Conservation (phyloP, 306 rosid species). For the Cicer bijugum region DNA sequence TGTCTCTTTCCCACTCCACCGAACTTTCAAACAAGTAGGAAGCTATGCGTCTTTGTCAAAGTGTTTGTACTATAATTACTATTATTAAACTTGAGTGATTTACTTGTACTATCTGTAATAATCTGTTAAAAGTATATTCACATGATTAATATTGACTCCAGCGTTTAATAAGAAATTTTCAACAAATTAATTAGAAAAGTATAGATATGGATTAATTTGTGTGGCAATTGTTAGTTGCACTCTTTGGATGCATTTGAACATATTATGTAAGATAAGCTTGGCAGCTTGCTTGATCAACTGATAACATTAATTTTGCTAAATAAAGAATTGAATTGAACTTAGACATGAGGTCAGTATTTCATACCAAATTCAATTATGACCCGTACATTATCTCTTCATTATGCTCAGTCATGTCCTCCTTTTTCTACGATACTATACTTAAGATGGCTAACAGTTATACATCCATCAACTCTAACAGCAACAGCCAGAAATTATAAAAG, state of each 20-base stretch:
- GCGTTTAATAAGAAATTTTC: constrained; percentile 16
- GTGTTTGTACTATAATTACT: neutral
- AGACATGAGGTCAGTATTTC: neutral
- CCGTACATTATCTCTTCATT: constrained; percentile 32
- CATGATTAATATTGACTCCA: constrained; percentile 7
- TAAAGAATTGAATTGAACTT: constrained; percentile 39
- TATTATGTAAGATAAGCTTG: constrained; percentile 41
- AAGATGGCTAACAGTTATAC: neutral
- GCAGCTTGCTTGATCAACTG: constrained; percentile 42
- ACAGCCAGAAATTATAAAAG: neutral
- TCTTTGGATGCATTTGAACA: constrained; percentile 44
- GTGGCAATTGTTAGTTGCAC: constrained; percentile 38
- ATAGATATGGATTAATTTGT: constrained; percentile 8
- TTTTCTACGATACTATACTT: constrained; percentile 33
- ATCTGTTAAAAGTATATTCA: neutral
- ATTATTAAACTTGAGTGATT: neutral
- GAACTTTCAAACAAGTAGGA: no score
- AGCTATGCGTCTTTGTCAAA: no score
- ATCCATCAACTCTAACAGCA: constrained; percentile 28
- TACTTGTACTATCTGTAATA: neutral
- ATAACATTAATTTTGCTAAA: constrained; percentile 9
- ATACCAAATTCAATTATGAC: constrained; percentile 45
- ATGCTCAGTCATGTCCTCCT: constrained; percentile 38
- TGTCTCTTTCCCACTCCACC: no score
- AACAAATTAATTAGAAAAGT: constrained; percentile 53